Conservation (phyloP, 441 rosid genomes). For the Jatropha podagrica region DNA sequence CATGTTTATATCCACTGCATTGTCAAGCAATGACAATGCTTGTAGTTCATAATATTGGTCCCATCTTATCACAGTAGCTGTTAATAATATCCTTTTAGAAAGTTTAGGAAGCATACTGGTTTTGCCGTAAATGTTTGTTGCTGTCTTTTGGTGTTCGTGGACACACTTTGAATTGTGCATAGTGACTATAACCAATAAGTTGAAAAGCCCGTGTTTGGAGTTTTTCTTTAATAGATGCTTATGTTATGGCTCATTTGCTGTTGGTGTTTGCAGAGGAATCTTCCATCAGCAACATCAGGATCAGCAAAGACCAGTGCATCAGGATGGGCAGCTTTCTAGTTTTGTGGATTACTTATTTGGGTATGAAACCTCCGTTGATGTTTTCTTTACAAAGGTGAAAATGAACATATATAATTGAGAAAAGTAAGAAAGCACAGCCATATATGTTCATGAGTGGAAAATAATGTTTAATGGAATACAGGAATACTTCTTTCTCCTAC, state of each 20-base stretch:
- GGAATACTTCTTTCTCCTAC: constrained; percentile 15
- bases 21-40: not conserved
- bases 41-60: not conserved
- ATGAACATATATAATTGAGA: constrained; percentile 15
- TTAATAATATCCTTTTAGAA: not conserved
- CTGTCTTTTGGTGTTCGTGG: not conserved
- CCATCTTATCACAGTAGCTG: not conserved
- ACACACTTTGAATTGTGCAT: not conserved
- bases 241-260: not conserved
- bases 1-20: not conserved
- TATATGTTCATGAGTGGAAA: constrained; percentile 30
- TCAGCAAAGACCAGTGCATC: constrained; percentile 62
- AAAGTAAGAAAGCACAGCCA: constrained; percentile 27
- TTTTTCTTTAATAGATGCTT: not conserved
- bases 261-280: constrained; percentile 62
- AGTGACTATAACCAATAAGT: not conserved
- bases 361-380: constrained; percentile 27
- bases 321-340: constrained; percentile 96
- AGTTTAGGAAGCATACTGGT: not conserved
- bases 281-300: constrained; percentile 62
- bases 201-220: not conserved
- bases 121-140: not conserved
- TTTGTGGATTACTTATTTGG: constrained; percentile 19
- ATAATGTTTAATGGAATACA: constrained; percentile 26
- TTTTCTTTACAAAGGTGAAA: constrained; percentile 19